Base-by-base conservation (phyloP, 176 grass and related monocot genomes). In the Musa schizocarpa region DNA sequence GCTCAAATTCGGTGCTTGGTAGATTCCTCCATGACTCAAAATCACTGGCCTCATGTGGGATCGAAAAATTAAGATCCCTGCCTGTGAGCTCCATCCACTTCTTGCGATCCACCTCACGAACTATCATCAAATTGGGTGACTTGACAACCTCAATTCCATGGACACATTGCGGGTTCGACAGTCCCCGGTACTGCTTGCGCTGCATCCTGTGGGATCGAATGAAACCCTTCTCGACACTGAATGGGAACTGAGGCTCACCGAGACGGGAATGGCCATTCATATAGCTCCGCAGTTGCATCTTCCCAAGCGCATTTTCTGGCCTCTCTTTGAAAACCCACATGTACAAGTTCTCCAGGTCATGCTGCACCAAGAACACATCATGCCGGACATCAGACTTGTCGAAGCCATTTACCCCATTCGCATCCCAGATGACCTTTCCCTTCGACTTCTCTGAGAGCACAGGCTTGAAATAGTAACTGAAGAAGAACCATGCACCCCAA, bases 341-440 rank as follows among this genome's bases (percentile, higher is more conserved):
- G 76, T 99, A 99, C 95, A 99, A 94, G 81, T 99, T 99, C 82
- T 99, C 95, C 95, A 99, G 87, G 88, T 99, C 95, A 52, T 99
- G 95, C 83, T 99, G 95, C 80, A 99, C 95, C 69, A 99, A 73
- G 79, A 99, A 99, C 71, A 93, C 86, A 68, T 99, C 95, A 1
- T 89, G 84, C 52, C 76, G 75, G 82, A 99, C 85, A 76, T 99
- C 95, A 16, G 95, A 84, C 67, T 89, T 93, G 14, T 99, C 95
- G 24, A 89, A 94, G 6, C 82, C 90, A 8, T 74, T 73, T 50
- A 84, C 80, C 20, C 88, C 90, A 21, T 78, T 83, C 14, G 79
- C 76, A 76, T 89, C 94, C 29, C 80, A 78, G 72, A 80, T 72
- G 68, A 84, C 75, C 89, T 94, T 99, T 78, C 54, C 80, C 84